A percentile compares a stretch with the other conserved stretches of the same genome.
Conservation (phyloP, 148 eudicot genomes). For the Salicornia ramosissima region DNA sequence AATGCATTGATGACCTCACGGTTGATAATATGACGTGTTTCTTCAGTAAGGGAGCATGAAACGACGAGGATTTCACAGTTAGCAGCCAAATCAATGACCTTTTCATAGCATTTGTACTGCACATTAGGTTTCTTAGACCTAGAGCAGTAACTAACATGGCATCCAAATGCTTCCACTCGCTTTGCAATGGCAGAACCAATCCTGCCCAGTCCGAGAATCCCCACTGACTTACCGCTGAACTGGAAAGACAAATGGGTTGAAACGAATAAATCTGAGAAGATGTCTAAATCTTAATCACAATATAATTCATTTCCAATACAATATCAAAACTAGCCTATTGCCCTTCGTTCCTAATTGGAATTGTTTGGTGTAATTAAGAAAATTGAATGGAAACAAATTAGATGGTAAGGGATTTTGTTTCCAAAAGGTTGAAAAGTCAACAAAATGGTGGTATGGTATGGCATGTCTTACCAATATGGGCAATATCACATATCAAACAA, state of each 20-base stretch:
- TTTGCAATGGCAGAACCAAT: slow-evolving; percentile 78
- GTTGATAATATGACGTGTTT: slow-evolving; percentile 69
- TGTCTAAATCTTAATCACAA: not conserved
- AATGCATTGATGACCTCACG: slow-evolving; percentile 63
- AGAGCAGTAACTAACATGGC: slow-evolving; percentile 64
- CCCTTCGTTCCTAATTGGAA: too few relatives aligned
- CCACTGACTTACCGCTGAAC: slow-evolving; percentile 80
- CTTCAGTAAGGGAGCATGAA: slow-evolving; percentile 49
- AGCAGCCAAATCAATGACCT: slow-evolving; percentile 50
- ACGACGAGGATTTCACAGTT: slow-evolving; percentile 57
- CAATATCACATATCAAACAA: too few relatives aligned
- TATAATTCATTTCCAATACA: not conserved
- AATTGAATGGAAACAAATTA: too few relatives aligned
- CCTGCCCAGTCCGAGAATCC: slow-evolving; percentile 71
- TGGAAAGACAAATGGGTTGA: slow-evolving; percentile 26
- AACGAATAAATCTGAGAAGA: slow-evolving; percentile 2
- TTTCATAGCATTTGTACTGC: slow-evolving; percentile 50
- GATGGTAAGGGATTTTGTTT: too few relatives aligned
- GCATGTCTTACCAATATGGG: too few relatives aligned
- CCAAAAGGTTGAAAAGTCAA: too few relatives aligned
- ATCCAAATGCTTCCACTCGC: slow-evolving; percentile 72
- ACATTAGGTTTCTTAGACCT: slow-evolving; percentile 44
- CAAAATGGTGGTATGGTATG: too few relatives aligned
- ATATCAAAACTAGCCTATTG: not conserved
- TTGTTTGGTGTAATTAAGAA: too few relatives aligned